A percentile compares a stretch with the other conserved stretches of the same genome.
Evolutionary conservation across 2,329 filamentous ascomycete species (phyloP).

Genomic region (Monilinia polystroma): DNA sequence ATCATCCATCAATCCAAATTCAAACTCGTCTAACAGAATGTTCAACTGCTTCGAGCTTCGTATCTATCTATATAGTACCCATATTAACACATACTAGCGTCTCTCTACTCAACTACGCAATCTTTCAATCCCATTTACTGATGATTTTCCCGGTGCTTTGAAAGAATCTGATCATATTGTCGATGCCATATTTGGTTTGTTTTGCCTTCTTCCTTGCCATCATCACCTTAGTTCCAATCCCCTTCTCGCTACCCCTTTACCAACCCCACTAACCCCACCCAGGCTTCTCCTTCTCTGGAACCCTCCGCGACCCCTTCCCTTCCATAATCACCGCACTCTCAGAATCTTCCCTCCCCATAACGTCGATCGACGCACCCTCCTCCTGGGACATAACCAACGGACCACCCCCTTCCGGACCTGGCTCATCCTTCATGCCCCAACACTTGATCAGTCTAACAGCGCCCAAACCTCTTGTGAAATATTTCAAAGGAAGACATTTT

Average conservation of each 20-base stretch:
- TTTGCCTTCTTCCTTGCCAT: neutral
- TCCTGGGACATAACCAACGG: slow-evolving; percentile 92
- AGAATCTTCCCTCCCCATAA: slow-evolving; percentile 70
- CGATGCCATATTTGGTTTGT: slow-evolving; percentile 85
- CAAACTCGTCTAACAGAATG: neutral
- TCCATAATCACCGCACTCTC: slow-evolving; percentile 76
- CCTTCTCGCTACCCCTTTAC: slow-evolving; percentile 11
- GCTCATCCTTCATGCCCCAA: slow-evolving; percentile 75
- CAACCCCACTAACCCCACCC: slow-evolving; percentile 24
- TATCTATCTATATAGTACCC: slow-evolving; percentile 6
- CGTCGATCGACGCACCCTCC: slow-evolving; percentile 88
- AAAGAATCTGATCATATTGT: slow-evolving; percentile 74
- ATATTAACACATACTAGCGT: slow-evolving; percentile 51
- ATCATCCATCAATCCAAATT: neutral
- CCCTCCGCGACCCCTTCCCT: slow-evolving; percentile 89
- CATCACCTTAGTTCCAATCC: neutral
- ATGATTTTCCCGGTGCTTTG: slow-evolving; percentile 71
- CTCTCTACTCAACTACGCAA: slow-evolving; percentile 81
- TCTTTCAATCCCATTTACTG: slow-evolving; percentile 77
- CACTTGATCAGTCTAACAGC: slow-evolving; percentile 87
- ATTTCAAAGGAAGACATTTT: slow-evolving; percentile 87
- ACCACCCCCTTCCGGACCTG: slow-evolving; percentile 73
- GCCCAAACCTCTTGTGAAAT: slow-evolving; percentile 83
- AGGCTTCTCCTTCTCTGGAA: slow-evolving; percentile 90
- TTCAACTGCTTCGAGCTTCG: neutral